Percentiles rank a stretch among this genome's conserved stretches.
These are phyloP conservation scores for Porogramme epimiltina DNA, from an alignment of 1,284 basidiomycete genomes.

Conservation along the genomic window DNA sequence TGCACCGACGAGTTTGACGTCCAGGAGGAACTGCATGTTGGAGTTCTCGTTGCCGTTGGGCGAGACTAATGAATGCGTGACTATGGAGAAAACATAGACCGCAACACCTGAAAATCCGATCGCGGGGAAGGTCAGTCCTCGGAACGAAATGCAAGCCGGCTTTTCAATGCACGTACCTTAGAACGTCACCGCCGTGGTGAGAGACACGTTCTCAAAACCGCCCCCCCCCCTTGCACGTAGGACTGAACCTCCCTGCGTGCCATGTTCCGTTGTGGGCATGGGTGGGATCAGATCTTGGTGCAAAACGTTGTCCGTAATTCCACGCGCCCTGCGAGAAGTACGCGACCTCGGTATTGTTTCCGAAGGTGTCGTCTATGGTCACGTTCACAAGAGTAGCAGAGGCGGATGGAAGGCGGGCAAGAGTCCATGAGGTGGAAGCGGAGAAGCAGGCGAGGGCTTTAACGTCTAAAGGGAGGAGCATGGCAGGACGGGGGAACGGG, in stretches of 20 bases:
- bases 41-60: conserved; percentile 24
- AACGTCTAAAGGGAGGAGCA: conserved; percentile 13
- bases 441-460: conserved; percentile 4
- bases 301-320: conserved; percentile 30
- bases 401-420: conserved; percentile 2
- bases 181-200: conserved; percentile 26
- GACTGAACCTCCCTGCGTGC: conserved; percentile 28
- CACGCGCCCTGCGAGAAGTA: conserved; percentile 34
- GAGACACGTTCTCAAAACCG: conserved; percentile 16
- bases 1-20: conserved; percentile 30
- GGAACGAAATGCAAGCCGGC: neutral
- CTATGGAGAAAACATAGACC: conserved; percentile 34
- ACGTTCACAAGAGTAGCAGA: conserved; percentile 37
- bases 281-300: conserved; percentile 24
- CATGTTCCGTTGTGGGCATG: conserved; percentile 19
- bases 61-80: conserved; percentile 25
- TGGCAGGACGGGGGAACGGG: conserved; percentile 10
- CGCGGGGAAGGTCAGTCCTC: neutral
- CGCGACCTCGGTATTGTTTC: conserved; percentile 30
- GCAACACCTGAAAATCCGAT: conserved; percentile 28
- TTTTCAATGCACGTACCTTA: conserved; percentile 14
- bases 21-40: conserved; percentile 41
- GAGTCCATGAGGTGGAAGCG: conserved; percentile 4
- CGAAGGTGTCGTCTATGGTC: conserved; percentile 45
- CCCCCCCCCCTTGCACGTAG: conserved; percentile 9